A percentile compares a stretch with the other conserved stretches of the same genome.
Conservation (phyloP, 2,329 filamentous ascomycete genomes). For the Penicillium sclerotiorum region DNA sequence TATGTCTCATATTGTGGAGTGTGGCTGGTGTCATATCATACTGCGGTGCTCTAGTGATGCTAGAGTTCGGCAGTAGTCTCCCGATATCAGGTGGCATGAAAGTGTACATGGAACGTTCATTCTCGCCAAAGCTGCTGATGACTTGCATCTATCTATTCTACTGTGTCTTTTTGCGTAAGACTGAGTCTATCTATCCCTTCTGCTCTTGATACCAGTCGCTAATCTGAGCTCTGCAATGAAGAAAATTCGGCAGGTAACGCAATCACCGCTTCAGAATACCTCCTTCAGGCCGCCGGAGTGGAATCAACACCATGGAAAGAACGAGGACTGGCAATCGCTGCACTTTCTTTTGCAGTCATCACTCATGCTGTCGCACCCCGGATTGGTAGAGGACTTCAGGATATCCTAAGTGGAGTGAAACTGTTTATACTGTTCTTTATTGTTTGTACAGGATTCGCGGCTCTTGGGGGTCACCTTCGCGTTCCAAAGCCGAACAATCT, state of each 20-base stretch:
- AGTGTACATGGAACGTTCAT: slow-evolving; percentile 52
- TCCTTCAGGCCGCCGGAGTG: slow-evolving; percentile 26
- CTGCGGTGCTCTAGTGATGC: slow-evolving; percentile 51
- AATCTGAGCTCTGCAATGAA: not conserved
- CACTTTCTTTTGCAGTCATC: slow-evolving; percentile 39
- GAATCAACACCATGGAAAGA: slow-evolving; percentile 28
- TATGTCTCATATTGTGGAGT: slow-evolving; percentile 58
- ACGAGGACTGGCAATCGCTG: slow-evolving; percentile 31
- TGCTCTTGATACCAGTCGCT: not conserved
- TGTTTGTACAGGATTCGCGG: slow-evolving; percentile 47
- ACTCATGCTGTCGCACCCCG: slow-evolving; percentile 45
- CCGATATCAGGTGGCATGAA: slow-evolving; percentile 52
- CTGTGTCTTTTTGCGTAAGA: slow-evolving; percentile 42
- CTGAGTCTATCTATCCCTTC: not conserved
- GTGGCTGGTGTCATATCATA: slow-evolving; percentile 52
- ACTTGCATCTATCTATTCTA: slow-evolving; percentile 54
- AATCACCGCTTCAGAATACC: slow-evolving; percentile 27
- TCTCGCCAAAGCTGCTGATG: slow-evolving; percentile 49
- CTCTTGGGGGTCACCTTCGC: slow-evolving; percentile 37
- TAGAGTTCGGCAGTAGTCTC: slow-evolving; percentile 51
- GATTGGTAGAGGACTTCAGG: slow-evolving; percentile 47
- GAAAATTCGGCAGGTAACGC: slow-evolving; percentile 26
- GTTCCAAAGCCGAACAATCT: slow-evolving; percentile 47
- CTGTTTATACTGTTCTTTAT: slow-evolving; percentile 49
- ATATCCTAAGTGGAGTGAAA: slow-evolving; percentile 50